Base-by-base conservation (phyloP, 176 grass and related monocot species). In the Puya raimondii region DNA sequence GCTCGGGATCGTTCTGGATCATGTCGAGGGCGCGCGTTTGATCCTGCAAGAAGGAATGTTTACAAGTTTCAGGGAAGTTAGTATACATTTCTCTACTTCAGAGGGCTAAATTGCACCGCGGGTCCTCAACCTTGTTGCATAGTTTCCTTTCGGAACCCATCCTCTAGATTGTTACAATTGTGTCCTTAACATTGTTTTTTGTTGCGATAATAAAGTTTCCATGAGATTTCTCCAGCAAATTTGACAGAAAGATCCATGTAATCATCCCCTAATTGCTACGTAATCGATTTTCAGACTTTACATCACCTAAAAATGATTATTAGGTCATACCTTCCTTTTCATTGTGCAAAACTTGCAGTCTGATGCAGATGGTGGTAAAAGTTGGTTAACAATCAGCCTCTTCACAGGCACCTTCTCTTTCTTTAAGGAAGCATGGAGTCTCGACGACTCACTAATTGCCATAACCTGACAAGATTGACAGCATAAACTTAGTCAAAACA, bases 321-420 rank as follows among this genome's bases (percentile, higher is more conserved):
- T 50, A 1, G 22, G 48, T 26, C 57, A 22, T 92, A 97, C 93
- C 93, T 96, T 96, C 72, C 93, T 96, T 86, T 92, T 96, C 76
- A 96, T 96, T 53, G 93, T 79, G 69, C 93, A 96, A 67, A 96
- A 96, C 82, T 92, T 96, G 77, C 93, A 96, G 63, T 92, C 93
- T 27, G 88, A 89, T 23, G 81, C 74, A 6, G 93, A 92, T 53
- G 89, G 93, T 70, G 89, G 93, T 64, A 96, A 71, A 79, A 96
- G 57, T 89, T 96, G 93, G 81, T 96, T 96, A 74, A 96, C 84
- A 21, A 96, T 78, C 12, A 96, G 84, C 68, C 89, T 88, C 69
- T 72, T 96, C 67, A 92, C 89, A 29, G 93, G 93, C 73, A 96
- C 93, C 75, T 73, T 82, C 83, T 96, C 93, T 84, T 96, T 96